Evolutionary conservation across 1,284 basidiomycete species (phyloP).

Genomic region (Leccinum laetum): DNA sequence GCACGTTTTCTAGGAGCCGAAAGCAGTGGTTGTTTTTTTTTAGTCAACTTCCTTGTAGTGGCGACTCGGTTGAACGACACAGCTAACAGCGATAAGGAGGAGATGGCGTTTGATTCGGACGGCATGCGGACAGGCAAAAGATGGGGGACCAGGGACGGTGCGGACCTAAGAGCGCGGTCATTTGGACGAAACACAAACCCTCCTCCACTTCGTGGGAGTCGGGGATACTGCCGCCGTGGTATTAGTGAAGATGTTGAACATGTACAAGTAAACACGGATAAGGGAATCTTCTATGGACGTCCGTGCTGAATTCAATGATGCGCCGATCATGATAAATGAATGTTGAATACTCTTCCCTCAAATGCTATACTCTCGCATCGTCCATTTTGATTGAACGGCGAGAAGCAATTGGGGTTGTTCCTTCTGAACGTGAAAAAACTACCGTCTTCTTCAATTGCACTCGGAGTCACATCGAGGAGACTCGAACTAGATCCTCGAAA

Average conservation of each 20-base stretch:
- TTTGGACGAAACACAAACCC: too few species aligned
- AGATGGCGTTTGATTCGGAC: background rate
- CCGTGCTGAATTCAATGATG: slow-evolving; percentile 14
- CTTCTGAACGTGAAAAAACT: background rate
- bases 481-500: background rate
- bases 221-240: too few species aligned
- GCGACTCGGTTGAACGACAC: background rate
- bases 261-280: background rate
- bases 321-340: background rate
- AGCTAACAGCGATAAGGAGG: background rate
- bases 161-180: slow-evolving; percentile 4
- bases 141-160: slow-evolving; percentile 10
- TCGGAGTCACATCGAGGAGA: too few species aligned
- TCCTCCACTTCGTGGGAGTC: too few species aligned
- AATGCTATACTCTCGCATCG: slow-evolving; percentile 4
- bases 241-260: background rate
- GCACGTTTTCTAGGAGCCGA: slow-evolving; percentile 33
- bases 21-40: slow-evolving; percentile 4
- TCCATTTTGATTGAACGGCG: slow-evolving; percentile 10
- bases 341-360: background rate
- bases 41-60: slow-evolving; percentile 18
- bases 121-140: background rate
- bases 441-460: too few species aligned
- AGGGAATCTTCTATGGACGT: slow-evolving; percentile 1
- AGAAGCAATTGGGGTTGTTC: slow-evolving; percentile 8